Evolutionary conservation across 306 rosid genomes (phyloP).

Genomic region (Potentilla sterilis): DNA sequence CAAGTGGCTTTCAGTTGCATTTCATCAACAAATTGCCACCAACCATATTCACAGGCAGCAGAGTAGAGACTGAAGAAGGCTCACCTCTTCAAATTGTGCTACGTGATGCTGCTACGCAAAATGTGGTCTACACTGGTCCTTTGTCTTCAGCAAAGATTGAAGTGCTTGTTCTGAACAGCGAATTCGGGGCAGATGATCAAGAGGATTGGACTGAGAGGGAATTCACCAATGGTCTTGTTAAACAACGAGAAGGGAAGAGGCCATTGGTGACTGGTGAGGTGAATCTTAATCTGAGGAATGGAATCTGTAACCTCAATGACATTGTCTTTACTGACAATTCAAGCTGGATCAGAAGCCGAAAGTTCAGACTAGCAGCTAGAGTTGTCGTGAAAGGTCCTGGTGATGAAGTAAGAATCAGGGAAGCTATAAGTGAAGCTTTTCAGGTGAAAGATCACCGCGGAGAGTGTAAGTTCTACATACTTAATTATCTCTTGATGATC

Average conservation of each 20-base stretch:
- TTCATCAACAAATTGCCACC: constrained; percentile 35
- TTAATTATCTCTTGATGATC: not conserved
- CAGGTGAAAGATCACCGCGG: constrained; percentile 64
- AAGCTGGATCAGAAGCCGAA: constrained; percentile 52
- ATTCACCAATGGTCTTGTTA: constrained; percentile 38
- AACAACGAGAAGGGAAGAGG: constrained; percentile 47
- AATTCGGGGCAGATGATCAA: constrained; percentile 34
- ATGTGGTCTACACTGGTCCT: constrained; percentile 39
- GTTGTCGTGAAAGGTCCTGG: constrained; percentile 11
- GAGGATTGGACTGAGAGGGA: constrained; percentile 57
- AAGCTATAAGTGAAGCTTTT: constrained; percentile 53
- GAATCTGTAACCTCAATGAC: constrained; percentile 32
- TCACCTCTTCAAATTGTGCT: constrained; percentile 36
- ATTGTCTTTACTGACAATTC: constrained; percentile 57
- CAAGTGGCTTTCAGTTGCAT: constrained; percentile 40
- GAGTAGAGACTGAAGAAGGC: constrained; percentile 28
- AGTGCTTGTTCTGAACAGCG: constrained; percentile 50
- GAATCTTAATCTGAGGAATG: constrained; percentile 35
- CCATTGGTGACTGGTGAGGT: constrained; percentile 51
- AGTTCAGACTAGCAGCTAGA: constrained; percentile 58
- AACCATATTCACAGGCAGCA: constrained; percentile 38
- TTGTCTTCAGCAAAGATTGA: constrained; percentile 45
- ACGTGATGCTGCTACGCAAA: constrained; percentile 36
- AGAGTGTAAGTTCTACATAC: constrained; percentile 45
- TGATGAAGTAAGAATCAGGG: constrained; percentile 38